Evolutionary conservation across 257 asterid genomes (phyloP).

Genomic region (Cordia subcordata): DNA sequence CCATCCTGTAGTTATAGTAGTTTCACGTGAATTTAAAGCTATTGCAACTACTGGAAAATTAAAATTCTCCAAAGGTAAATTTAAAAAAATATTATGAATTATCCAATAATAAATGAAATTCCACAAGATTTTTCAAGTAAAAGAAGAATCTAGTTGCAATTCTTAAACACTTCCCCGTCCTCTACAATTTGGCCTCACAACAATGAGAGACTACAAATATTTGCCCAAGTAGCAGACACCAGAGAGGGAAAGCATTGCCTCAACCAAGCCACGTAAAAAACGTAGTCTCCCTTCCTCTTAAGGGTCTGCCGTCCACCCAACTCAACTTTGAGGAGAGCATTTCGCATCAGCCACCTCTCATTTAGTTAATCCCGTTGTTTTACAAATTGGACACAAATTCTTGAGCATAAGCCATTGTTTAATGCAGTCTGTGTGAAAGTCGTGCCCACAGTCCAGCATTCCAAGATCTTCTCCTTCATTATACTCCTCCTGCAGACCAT

Average conservation of each 20-base stretch:
- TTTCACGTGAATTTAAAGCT: too few species aligned
- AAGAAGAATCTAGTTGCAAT: background rate
- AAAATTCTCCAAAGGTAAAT: too few species aligned
- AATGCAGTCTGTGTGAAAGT: slow-evolving; percentile 34
- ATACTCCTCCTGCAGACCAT: slow-evolving; percentile 40
- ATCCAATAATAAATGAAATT: too few species aligned
- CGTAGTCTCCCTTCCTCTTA: too few species aligned
- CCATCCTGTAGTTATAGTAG: too few species aligned
- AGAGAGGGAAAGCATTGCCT: background rate
- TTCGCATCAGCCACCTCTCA: too few species aligned
- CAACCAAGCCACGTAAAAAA: background rate
- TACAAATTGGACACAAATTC: slow-evolving; percentile 47
- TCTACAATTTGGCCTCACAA: too few species aligned
- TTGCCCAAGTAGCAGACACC: background rate
- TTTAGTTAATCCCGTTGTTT: slow-evolving; percentile 33
- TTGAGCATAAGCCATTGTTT: slow-evolving; percentile 44
- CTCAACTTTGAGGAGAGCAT: too few species aligned
- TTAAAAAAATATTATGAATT: too few species aligned
- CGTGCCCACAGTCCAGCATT: slow-evolving; percentile 41
- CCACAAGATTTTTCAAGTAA: too few species aligned
- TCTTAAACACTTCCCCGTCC: background rate
- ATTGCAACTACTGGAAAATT: too few species aligned
- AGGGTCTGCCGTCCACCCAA: slow-evolving; percentile 4
- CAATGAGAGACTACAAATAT: too few species aligned
- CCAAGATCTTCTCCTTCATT: slow-evolving; percentile 35